These are phyloP conservation scores for Trichosporon sp. DNA, from an alignment of 1,284 basidiomycete species.

Conservation along the genomic window DNA sequence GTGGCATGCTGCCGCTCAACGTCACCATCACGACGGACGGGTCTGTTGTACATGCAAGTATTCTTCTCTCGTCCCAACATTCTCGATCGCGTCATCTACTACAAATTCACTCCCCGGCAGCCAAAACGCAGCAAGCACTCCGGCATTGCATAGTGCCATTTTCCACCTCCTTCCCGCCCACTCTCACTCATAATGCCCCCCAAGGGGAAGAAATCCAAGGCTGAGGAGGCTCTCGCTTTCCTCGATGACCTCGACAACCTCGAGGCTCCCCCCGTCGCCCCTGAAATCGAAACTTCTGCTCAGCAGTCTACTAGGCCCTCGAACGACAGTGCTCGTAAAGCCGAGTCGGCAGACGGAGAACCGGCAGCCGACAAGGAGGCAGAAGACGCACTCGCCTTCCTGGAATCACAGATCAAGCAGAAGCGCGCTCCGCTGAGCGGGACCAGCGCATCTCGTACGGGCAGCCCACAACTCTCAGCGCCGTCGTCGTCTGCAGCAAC, in stretches of 20 bases:
- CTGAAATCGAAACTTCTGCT: not conserved
- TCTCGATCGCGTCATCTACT: not conserved
- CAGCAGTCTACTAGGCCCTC: slow-evolving; percentile 31
- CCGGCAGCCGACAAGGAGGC: slow-evolving; percentile 63
- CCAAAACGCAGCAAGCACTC: too few species aligned
- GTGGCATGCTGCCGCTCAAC: too few species aligned
- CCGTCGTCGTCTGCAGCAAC: slow-evolving; percentile 21
- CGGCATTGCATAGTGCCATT: not conserved
- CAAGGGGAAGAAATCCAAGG: slow-evolving; percentile 65
- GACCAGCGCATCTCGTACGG: slow-evolving; percentile 34
- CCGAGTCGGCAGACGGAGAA: slow-evolving; percentile 54
- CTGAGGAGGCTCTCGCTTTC: slow-evolving; percentile 83
- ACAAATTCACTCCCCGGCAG: too few species aligned
- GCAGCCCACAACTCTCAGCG: slow-evolving; percentile 34
- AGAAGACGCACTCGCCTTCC: slow-evolving; percentile 73
- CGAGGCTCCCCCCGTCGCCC: slow-evolving; percentile 43
- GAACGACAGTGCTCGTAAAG: slow-evolving; percentile 28
- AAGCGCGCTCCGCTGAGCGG: slow-evolving; percentile 59
- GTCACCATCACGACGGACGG: too few species aligned
- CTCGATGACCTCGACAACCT: slow-evolving; percentile 86
- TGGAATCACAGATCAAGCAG: slow-evolving; percentile 86
- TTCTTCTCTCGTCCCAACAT: too few species aligned
- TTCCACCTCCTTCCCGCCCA: not conserved
- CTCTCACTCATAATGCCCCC: slow-evolving; percentile 42
- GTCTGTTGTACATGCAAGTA: too few species aligned